These are phyloP conservation scores for Sapria himalayana DNA, from an alignment of 345 rosid species.

Conservation along the genomic window DNA sequence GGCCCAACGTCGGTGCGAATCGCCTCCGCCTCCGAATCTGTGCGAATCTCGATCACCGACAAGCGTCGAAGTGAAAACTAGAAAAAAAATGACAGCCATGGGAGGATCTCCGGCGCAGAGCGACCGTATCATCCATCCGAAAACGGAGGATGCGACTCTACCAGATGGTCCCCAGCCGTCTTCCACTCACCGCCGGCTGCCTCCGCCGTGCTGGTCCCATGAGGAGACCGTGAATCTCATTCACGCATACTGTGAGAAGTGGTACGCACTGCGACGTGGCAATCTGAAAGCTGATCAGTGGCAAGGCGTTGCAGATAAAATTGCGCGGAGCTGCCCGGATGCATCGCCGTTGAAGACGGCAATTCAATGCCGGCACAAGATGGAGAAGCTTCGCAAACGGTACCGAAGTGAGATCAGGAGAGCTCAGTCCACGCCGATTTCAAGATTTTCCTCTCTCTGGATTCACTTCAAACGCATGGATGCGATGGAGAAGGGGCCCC, in stretches of 20 bases:
- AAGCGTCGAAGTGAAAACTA: too few species aligned
- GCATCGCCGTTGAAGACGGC: constrained; percentile 53
- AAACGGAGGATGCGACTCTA: too few species aligned
- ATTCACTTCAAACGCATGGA: constrained; percentile 75
- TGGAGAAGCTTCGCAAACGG: constrained; percentile 91
- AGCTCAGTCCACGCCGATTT: constrained; percentile 62
- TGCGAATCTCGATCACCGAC: too few species aligned
- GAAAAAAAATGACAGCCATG: too few species aligned
- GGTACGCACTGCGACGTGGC: constrained; percentile 79
- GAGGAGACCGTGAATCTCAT: constrained; percentile 70
- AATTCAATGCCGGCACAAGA: constrained; percentile 92
- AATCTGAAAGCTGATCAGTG: constrained; percentile 85
- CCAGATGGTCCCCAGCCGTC: constrained; percentile 12
- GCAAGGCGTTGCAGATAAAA: constrained; percentile 78
- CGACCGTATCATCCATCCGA: too few species aligned
- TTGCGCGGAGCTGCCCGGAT: constrained; percentile 33
- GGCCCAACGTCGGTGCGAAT: constrained; percentile 15
- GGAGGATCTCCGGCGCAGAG: too few species aligned
- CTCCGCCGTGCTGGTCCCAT: constrained; percentile 90
- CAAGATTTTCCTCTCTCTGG: constrained; percentile 69
- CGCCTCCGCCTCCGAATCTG: constrained; percentile 11
- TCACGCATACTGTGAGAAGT: constrained; percentile 69
- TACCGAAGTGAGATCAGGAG: constrained; percentile 82
- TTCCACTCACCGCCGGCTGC: constrained; percentile 52
- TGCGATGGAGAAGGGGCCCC: constrained; percentile 61